A percentile compares a stretch with the other conserved stretches of the same genome.
Conservation (phyloP, 768 basidiomycete species). For the Austroboletus eburneus region DNA sequence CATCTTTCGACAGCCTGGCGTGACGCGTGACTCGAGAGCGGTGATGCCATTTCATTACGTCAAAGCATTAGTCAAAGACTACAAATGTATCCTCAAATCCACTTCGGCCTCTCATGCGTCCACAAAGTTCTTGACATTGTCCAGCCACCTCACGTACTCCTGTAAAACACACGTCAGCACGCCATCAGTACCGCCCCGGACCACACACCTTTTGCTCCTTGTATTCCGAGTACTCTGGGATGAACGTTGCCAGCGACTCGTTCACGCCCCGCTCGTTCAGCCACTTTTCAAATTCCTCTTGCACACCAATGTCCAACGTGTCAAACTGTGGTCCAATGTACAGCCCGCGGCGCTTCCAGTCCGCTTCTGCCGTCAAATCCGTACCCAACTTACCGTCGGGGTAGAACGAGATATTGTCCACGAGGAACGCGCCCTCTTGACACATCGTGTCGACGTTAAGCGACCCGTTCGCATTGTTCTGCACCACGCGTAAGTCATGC, state of each 20-base stretch:
- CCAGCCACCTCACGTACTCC: constrained; percentile 93
- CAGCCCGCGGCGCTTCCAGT: constrained; percentile 88
- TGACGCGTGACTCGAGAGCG: constrained; percentile 8
- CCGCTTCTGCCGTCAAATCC: constrained; percentile 80
- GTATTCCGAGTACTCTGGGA: constrained; percentile 81
- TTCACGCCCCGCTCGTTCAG: constrained; percentile 88
- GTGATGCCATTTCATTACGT: constrained; percentile 19
- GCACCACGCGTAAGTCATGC: too few relatives aligned
- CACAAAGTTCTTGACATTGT: constrained; percentile 77
- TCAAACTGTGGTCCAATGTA: constrained; percentile 96
- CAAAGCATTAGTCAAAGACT: constrained; percentile 6
- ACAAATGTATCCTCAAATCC: too few relatives aligned
- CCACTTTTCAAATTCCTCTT: constrained; percentile 90
- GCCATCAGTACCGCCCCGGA: not conserved
- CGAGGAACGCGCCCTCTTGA: constrained; percentile 76
- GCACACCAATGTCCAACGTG: constrained; percentile 80
- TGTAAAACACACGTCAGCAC: constrained; percentile 27
- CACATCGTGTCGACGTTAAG: constrained; percentile 74
- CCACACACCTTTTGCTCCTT: constrained; percentile 86
- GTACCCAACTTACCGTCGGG: constrained; percentile 64
- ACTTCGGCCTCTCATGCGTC: constrained; percentile 42
- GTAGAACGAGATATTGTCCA: constrained; percentile 91
- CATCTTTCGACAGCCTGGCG: too few relatives aligned
- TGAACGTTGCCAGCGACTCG: constrained; percentile 76
- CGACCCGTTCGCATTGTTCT: constrained; percentile 58